These are phyloP conservation scores for Hypoxylon sp. DNA, from an alignment of 2,329 filamentous ascomycete species.

Conservation along the genomic window DNA sequence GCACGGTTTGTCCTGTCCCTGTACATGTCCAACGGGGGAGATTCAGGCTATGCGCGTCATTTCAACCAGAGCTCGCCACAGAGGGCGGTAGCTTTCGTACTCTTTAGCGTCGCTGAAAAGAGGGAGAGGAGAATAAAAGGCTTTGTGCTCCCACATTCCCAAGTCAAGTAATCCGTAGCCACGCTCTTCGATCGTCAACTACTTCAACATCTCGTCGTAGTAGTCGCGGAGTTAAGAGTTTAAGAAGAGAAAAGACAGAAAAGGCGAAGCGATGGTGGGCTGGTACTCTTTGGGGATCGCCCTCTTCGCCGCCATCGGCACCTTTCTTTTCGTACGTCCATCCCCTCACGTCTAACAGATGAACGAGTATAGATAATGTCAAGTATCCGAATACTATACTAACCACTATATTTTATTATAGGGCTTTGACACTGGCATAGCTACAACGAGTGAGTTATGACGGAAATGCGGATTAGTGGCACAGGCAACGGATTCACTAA, in stretches of 20 bases:
- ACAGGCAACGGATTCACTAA: conserved; percentile 11
- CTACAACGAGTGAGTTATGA: conserved; percentile 67
- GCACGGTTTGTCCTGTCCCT: conserved; percentile 16
- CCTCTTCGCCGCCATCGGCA: conserved; percentile 71
- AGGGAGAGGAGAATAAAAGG: conserved; percentile 26
- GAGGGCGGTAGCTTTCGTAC: conserved; percentile 9
- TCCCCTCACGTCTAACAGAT: background rate
- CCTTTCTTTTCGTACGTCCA: conserved; percentile 68
- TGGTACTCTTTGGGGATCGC: conserved; percentile 67
- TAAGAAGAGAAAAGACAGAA: conserved; percentile 15
- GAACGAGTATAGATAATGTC: background rate
- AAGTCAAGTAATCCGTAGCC: background rate
- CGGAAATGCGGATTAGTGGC: background rate
- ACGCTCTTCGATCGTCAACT: conserved; percentile 6
- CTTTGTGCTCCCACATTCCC: conserved; percentile 10
- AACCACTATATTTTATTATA: conserved; percentile 43
- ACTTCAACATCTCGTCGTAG: conserved; percentile 2
- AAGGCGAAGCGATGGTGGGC: conserved; percentile 31
- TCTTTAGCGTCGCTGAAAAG: conserved; percentile 10
- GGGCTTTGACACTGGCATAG: conserved; percentile 74
- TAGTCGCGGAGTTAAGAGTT: conserved; percentile 9
- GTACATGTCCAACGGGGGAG: conserved; percentile 12
- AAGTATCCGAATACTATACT: conserved; percentile 9
- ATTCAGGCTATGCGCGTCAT: conserved; percentile 45
- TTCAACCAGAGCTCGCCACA: conserved; percentile 9